Conservation (phyloP, 2,329 filamentous ascomycete genomes). For the Metarhizium album region DNA sequence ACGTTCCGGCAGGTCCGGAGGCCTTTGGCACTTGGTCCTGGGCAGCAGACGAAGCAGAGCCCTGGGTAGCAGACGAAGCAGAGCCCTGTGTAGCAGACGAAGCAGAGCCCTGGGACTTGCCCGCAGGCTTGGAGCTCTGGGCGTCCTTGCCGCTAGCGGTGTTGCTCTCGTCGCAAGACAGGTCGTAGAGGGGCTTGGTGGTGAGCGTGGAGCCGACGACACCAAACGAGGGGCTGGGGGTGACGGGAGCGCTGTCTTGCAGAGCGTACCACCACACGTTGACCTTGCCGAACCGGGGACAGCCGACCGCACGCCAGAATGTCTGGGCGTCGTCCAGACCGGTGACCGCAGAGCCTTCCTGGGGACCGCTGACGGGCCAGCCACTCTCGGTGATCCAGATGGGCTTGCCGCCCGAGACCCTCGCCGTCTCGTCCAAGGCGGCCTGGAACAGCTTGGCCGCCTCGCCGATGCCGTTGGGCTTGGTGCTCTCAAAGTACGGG, state of each 20-base stretch:
- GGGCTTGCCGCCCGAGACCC: conserved; percentile 52
- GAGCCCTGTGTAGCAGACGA: conserved; percentile 2
- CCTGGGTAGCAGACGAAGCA: no score
- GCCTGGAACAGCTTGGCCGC: conserved; percentile 57
- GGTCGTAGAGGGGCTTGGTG: conserved; percentile 49
- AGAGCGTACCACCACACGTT: conserved; percentile 73
- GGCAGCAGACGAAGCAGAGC: conserved; percentile 2
- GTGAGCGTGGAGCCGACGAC: conserved; percentile 46
- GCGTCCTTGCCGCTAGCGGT: conserved; percentile 5
- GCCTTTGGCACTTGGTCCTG: conserved; percentile 2
- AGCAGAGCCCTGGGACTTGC: background rate
- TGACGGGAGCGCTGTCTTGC: conserved; percentile 50
- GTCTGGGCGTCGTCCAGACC: conserved; percentile 57
- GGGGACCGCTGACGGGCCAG: conserved; percentile 65
- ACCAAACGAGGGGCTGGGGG: conserved; percentile 60
- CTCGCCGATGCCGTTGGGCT: conserved; percentile 53
- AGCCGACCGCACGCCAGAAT: conserved; percentile 76
- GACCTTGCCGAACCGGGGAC: conserved; percentile 52
- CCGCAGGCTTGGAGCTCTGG: background rate
- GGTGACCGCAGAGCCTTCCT: conserved; percentile 50
- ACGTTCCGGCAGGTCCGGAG: background rate
- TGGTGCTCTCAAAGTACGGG: conserved; percentile 68
- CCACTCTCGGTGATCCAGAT: conserved; percentile 87
- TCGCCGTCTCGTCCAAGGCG: conserved; percentile 49
- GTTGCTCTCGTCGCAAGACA: conserved; percentile 38